These are phyloP conservation scores for Curvularia sp. DNA, from an alignment of 2,329 filamentous ascomycete species.

Conservation along the genomic window DNA sequence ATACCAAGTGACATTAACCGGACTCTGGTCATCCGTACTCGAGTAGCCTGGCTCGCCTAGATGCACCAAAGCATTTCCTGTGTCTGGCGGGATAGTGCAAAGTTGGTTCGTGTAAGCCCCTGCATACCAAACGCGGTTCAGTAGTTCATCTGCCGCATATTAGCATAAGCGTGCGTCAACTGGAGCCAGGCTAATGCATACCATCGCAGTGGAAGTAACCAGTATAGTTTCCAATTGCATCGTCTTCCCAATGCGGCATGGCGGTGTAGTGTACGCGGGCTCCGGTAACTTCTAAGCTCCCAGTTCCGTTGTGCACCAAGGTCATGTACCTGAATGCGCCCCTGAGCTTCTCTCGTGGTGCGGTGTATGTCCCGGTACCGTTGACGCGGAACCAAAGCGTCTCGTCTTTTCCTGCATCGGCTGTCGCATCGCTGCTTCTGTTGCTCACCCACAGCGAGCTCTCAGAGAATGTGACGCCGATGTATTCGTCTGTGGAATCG, in stretches of 20 bases:
- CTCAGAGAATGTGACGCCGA: slow-evolving; percentile 54
- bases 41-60: slow-evolving; percentile 34
- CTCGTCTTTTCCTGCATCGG: slow-evolving; percentile 56
- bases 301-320: slow-evolving; percentile 54
- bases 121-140: slow-evolving; percentile 57
- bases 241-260: slow-evolving; percentile 52
- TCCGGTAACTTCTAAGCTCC: slow-evolving; percentile 47
- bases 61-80: slow-evolving; percentile 48
- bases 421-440: slow-evolving; percentile 55
- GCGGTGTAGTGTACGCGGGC: slow-evolving; percentile 55
- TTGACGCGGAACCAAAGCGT: slow-evolving; percentile 57
- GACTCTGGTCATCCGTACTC: slow-evolving; percentile 34
- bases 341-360: slow-evolving; percentile 52
- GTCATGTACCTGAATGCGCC: slow-evolving; percentile 58
- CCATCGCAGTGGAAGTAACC: slow-evolving; percentile 54
- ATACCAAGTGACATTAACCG: slow-evolving; percentile 50
- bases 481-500: slow-evolving; percentile 47
- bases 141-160: slow-evolving; percentile 46
- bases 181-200: slow-evolving; percentile 16
- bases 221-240: slow-evolving; percentile 47
- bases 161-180: background rate
- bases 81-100: slow-evolving; percentile 48
- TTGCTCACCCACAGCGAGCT: slow-evolving; percentile 59
- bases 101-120: slow-evolving; percentile 51
- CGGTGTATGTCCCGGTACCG: slow-evolving; percentile 51